phyloP scores from a whole-genome alignment of 2,329 filamentous ascomycete species.

The Aspergillus fumigatus region DNA sequence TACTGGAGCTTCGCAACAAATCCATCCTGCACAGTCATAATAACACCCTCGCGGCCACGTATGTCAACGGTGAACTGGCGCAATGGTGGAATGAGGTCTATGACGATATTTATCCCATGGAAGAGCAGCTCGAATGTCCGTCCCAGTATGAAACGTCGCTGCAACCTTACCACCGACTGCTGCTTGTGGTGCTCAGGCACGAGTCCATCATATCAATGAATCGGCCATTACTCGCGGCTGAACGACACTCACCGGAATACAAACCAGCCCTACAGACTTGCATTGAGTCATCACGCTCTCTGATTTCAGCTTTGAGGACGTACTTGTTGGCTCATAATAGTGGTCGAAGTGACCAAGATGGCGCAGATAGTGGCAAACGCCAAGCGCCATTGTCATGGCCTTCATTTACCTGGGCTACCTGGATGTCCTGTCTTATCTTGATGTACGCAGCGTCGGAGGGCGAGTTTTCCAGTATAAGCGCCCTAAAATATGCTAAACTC shows the following conservation, averaged over 20 bases:
- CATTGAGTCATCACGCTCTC: slow-evolving; percentile 47
- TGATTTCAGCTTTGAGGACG: slow-evolving; percentile 41
- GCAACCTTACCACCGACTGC: slow-evolving; percentile 35
- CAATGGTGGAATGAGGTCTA: slow-evolving; percentile 54
- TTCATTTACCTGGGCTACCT: slow-evolving; percentile 50
- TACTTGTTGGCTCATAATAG: slow-evolving; percentile 13
- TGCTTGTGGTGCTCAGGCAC: slow-evolving; percentile 45
- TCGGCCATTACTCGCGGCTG: slow-evolving; percentile 46
- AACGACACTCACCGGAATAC: slow-evolving; percentile 42
- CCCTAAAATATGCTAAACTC: slow-evolving; percentile 37
- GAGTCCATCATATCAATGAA: slow-evolving; percentile 51
- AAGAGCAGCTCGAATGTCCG: slow-evolving; percentile 10
- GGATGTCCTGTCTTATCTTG: slow-evolving; percentile 52
- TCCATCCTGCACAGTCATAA: slow-evolving; percentile 45
- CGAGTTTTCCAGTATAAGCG: slow-evolving; percentile 37
- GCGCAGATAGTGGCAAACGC: not conserved
- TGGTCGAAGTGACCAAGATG: not conserved
- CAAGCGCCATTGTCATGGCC: slow-evolving; percentile 44
- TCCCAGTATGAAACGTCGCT: slow-evolving; percentile 11
- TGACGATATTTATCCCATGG: slow-evolving; percentile 43
- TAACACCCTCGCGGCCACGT: slow-evolving; percentile 39
- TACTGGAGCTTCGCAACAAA: slow-evolving; percentile 52
- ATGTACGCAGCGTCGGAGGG: slow-evolving; percentile 48
- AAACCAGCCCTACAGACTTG: slow-evolving; percentile 49
- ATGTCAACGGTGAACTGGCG: slow-evolving; percentile 47